Percentiles rank a stretch among this genome's conserved stretches.
These are phyloP conservation scores for Tuber calosporum DNA, from an alignment of 495 filamentous ascomycete species.

Conservation along the genomic window DNA sequence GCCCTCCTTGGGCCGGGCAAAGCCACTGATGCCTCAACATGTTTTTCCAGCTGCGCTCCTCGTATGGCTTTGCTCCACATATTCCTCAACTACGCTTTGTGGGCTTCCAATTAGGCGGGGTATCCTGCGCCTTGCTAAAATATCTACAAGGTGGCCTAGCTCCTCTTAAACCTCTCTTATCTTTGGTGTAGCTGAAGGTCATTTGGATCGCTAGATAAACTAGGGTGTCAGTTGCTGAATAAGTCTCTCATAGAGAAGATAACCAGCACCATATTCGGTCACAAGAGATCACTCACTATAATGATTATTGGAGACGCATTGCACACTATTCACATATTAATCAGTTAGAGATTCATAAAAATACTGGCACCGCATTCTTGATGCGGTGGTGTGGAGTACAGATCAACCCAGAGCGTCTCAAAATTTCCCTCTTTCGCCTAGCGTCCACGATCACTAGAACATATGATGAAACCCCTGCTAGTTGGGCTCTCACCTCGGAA, in stretches of 20 bases:
- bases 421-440: neutral
- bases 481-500: neutral
- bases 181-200: neutral
- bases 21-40: neutral
- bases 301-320: neutral
- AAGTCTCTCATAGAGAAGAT: neutral
- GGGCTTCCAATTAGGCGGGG: neutral
- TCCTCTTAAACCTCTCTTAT: neutral
- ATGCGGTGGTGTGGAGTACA: neutral
- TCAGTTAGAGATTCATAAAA: neutral
- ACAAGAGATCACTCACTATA: neutral
- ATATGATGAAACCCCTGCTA: neutral
- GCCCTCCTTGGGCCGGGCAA: neutral
- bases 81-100: neutral
- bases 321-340: neutral
- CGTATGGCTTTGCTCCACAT: neutral
- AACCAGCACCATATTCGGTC: neutral
- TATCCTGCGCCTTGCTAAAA: neutral
- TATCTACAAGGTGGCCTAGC: neutral
- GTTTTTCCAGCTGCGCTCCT: neutral
- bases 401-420: neutral
- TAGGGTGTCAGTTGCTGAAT: neutral
- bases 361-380: neutral
- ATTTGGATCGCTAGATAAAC: slow-evolving; percentile 1
- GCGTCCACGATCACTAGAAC: neutral